Conservation (phyloP, 805 yeast genomes). For the Candida insectalens region DNA sequence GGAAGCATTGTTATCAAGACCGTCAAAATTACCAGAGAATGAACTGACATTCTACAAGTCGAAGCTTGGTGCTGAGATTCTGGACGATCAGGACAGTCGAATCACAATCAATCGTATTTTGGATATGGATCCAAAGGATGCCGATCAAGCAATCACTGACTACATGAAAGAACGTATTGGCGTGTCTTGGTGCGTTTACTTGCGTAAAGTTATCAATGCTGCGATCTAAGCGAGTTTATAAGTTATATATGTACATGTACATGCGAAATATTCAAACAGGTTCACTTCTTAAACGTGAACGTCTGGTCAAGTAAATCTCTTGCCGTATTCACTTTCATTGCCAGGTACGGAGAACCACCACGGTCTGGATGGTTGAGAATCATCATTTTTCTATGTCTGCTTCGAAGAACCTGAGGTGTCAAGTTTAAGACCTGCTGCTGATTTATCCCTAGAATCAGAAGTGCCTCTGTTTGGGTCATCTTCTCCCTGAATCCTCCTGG, state of each 20-base stretch:
- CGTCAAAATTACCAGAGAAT: constrained; percentile 27
- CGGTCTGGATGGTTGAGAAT: constrained; percentile 80
- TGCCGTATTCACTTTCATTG: constrained; percentile 82
- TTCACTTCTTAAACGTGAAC: constrained; percentile 3
- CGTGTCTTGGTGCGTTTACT: constrained; percentile 43
- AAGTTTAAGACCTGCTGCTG: constrained; percentile 45
- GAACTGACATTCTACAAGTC: constrained; percentile 34
- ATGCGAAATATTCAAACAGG: background rate
- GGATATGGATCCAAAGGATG: constrained; percentile 6
- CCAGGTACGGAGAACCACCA: constrained; percentile 76
- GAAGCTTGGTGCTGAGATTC: constrained; percentile 31
- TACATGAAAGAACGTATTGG: constrained; percentile 53
- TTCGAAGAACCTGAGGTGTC: constrained; percentile 43
- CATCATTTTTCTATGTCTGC: constrained; percentile 69
- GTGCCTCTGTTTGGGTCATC: constrained; percentile 67
- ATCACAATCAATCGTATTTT: no score
- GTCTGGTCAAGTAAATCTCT: constrained; percentile 66
- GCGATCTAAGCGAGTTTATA: background rate
- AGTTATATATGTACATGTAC: background rate
- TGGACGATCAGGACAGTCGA: no score
- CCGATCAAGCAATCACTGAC: constrained; percentile 28
- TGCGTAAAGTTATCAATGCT: constrained; percentile 1
- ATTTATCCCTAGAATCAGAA: constrained; percentile 50
- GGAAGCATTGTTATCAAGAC: constrained; percentile 14
- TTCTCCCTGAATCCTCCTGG: constrained; percentile 52